Evolutionary conservation across 2,329 filamentous ascomycete genomes (phyloP).

Genomic region (Madurella fahalii): DNA sequence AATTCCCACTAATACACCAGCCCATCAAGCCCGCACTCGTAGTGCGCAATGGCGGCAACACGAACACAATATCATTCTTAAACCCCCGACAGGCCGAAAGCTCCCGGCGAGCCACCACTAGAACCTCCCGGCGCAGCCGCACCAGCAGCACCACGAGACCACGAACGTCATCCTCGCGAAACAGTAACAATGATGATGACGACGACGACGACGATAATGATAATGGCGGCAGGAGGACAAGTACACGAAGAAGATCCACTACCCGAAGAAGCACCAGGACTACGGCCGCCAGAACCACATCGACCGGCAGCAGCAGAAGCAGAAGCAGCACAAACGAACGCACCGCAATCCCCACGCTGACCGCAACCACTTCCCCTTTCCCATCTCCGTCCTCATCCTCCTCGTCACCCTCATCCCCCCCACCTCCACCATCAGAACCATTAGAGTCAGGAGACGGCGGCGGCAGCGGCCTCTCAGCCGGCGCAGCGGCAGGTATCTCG

Average conservation of each 20-base stretch:
- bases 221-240: neutral
- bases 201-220: neutral
- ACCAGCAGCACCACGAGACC: neutral
- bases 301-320: neutral
- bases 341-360: neutral
- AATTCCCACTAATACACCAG: neutral
- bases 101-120: neutral
- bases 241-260: too few relatives aligned
- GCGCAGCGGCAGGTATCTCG: conserved; percentile 21
- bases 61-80: neutral
- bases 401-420: neutral
- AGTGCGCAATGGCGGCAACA: neutral
- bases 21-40: neutral
- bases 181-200: neutral
- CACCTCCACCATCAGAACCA: neutral
- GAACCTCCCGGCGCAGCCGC: neutral
- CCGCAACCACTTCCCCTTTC: neutral
- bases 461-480: conserved; percentile 12
- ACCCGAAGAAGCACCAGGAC: neutral
- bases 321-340: neutral
- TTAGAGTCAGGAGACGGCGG: neutral
- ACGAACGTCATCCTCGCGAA: neutral
- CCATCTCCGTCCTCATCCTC: neutral
- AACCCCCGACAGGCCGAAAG: neutral
- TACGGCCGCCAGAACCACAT: neutral